Evolutionary conservation across 129 eudicot species (phyloP).

Genomic region (Flaveria robusta): DNA sequence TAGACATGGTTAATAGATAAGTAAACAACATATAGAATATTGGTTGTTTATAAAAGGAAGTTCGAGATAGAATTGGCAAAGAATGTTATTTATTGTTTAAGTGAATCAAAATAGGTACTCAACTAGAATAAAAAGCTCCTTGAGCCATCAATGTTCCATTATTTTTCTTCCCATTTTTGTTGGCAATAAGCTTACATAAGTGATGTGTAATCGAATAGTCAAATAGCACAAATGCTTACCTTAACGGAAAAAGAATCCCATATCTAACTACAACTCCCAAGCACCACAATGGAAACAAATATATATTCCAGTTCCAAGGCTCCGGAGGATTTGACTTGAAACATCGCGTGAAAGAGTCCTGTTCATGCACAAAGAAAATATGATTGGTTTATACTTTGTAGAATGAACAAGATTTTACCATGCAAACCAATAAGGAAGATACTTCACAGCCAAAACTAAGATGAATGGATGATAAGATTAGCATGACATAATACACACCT

Average conservation of each 20-base stretch:
- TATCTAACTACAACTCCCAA: conserved; percentile 90
- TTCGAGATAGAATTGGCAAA: not conserved
- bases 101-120: not conserved
- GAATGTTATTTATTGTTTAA: conserved; percentile 11
- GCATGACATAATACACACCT: conserved; percentile 14
- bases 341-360: conserved; percentile 99
- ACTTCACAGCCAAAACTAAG: not conserved
- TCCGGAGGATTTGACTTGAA: conserved; percentile 97
- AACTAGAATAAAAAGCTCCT: not conserved
- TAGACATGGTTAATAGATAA: conserved; percentile 4
- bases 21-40: not conserved
- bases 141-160: conserved; percentile 7
- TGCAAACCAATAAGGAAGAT: not conserved
- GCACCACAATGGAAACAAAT: conserved; percentile 98
- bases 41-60: conserved; percentile 6
- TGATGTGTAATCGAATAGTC: conserved; percentile 1
- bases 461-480: conserved; percentile 17
- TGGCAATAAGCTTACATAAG: not conserved
- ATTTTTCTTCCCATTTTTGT: not conserved
- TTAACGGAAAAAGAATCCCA: conserved; percentile 77
- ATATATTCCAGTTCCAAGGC: conserved; percentile 98
- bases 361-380: conserved; percentile 35
- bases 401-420: not conserved
- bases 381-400: conserved; percentile 12
- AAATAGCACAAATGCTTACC: conserved; percentile 46